These are phyloP conservation scores for Gastrodia elata DNA, from an alignment of 106 monocot genomes.

Conservation along the genomic window DNA sequence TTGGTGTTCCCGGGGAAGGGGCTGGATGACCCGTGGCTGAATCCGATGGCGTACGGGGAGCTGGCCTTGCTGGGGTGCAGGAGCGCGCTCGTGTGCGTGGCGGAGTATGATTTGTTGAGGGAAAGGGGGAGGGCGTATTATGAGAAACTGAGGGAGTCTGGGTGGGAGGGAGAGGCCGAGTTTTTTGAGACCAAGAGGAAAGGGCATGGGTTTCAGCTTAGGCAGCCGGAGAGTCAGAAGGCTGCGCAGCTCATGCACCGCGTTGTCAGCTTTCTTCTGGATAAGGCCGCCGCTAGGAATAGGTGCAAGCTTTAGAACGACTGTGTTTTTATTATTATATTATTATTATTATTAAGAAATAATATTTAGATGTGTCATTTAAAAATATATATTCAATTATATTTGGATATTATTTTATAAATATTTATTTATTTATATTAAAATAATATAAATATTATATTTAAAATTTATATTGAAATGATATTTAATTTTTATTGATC, in stretches of 20 bases:
- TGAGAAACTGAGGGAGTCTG: constrained; percentile 11
- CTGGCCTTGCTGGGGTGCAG: not conserved
- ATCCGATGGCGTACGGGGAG: constrained; percentile 10
- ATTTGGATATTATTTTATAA: too few species aligned
- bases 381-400: too few species aligned
- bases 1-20: constrained; percentile 7
- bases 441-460: too few species aligned
- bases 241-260: not conserved
- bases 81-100: constrained; percentile 9
- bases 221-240: not conserved
- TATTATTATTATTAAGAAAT: too few species aligned
- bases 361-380: too few species aligned
- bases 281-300: too few species aligned
- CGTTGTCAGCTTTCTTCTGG: not conserved
- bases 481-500: too few species aligned
- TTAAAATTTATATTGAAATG: too few species aligned
- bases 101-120: constrained; percentile 13
- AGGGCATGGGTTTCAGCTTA: constrained; percentile 9
- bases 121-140: constrained; percentile 17
- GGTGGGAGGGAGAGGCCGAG: constrained; percentile 12
- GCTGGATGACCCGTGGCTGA: constrained; percentile 5
- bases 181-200: not conserved
- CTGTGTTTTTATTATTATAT: too few species aligned
- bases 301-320: too few species aligned
- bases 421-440: too few species aligned